Evolutionary conservation across 2,329 filamentous ascomycete species (phyloP).

Genomic region (Arachnomyces sp.): DNA sequence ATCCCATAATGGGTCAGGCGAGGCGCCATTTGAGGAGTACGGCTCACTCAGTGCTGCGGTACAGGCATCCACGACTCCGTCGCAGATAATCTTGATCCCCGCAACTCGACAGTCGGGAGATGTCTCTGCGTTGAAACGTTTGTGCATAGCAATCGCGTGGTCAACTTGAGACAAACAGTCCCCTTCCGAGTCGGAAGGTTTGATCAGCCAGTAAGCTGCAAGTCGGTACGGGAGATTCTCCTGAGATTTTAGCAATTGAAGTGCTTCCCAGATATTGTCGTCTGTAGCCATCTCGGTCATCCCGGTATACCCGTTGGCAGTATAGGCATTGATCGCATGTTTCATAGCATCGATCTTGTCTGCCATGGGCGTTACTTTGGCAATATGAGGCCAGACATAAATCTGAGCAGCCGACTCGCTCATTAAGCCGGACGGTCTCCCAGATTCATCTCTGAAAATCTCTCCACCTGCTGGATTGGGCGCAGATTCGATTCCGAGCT

Average conservation of each 20-base stretch:
- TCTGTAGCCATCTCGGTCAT: conserved; percentile 49
- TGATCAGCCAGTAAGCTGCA: conserved; percentile 43
- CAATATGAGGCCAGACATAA: conserved; percentile 42
- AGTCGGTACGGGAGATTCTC: conserved; percentile 36
- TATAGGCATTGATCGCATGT: conserved; percentile 37
- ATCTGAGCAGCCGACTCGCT: conserved; percentile 40
- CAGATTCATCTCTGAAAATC: conserved; percentile 39
- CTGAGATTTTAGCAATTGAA: conserved; percentile 32
- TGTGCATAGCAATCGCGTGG: conserved; percentile 36
- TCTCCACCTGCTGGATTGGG: conserved; percentile 39
- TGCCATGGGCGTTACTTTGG: conserved; percentile 33
- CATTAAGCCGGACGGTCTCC: conserved; percentile 39
- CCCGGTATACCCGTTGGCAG: conserved; percentile 41
- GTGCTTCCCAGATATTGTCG: conserved; percentile 40
- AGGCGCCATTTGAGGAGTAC: conserved; percentile 35
- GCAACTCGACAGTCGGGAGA: conserved; percentile 38
- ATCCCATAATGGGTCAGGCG: conserved; percentile 42
- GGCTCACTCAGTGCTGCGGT: conserved; percentile 43
- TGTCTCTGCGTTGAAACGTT: conserved; percentile 31
- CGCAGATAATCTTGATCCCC: conserved; percentile 45
- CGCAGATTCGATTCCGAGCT: conserved; percentile 36
- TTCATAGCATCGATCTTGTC: conserved; percentile 37
- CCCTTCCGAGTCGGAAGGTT: conserved; percentile 31
- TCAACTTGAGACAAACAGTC: conserved; percentile 38
- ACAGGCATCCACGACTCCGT: conserved; percentile 46